Evolutionary conservation across 768 basidiomycete genomes (phyloP).

Genomic region (Dentipellis sp.): DNA sequence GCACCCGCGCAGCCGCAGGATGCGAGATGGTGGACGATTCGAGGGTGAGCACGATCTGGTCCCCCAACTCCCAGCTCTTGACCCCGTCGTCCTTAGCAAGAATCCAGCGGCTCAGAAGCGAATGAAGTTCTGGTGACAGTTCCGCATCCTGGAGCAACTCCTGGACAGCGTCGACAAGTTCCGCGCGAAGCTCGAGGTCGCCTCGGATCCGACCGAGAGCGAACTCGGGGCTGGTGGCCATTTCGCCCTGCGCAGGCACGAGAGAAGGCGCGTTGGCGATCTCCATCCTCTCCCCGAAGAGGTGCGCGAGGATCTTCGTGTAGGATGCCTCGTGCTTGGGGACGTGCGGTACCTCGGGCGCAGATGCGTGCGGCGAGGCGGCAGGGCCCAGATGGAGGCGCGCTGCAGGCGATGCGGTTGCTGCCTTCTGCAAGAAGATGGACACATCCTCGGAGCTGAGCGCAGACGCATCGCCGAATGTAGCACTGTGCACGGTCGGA

Average conservation of each 20-base stretch:
- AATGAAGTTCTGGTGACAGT: conserved; percentile 50
- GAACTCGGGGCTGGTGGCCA: conserved; percentile 89
- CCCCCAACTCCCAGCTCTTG: conserved; percentile 52
- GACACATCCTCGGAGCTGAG: conserved; percentile 35
- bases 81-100: conserved; percentile 60
- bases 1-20: conserved; percentile 43
- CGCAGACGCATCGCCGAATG: conserved; percentile 42
- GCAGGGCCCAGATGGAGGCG: conserved; percentile 42
- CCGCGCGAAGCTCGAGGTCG: conserved; percentile 64
- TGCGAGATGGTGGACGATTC: conserved; percentile 30
- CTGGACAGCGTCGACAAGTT: conserved; percentile 56
- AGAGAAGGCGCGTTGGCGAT: conserved; percentile 78
- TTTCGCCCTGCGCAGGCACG: conserved; percentile 55
- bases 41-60: conserved; percentile 44
- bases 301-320: conserved; percentile 75
- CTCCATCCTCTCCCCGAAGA: conserved; percentile 74
- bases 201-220: conserved; percentile 88
- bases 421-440: conserved; percentile 39
- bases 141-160: conserved; percentile 48
- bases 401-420: conserved; percentile 25
- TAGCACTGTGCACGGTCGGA: conserved; percentile 51
- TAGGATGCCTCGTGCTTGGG: conserved; percentile 90
- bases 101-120: conserved; percentile 72
- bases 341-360: conserved; percentile 43
- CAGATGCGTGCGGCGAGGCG: conserved; percentile 19